These are phyloP conservation scores for Fusarium sp. DNA, from an alignment of 2,329 filamentous ascomycete species.

Conservation along the genomic window DNA sequence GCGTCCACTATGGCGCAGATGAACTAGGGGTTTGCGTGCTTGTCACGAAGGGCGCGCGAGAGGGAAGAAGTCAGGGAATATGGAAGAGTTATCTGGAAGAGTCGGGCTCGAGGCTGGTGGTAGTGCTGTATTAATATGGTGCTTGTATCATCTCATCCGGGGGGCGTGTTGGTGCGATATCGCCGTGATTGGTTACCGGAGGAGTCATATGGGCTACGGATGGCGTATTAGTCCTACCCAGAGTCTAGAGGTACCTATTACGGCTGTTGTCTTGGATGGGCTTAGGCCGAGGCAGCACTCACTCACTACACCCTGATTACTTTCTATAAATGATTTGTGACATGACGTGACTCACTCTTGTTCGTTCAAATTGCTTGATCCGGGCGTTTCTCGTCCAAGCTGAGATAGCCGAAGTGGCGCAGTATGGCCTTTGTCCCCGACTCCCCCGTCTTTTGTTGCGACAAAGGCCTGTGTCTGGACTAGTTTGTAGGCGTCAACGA, in stretches of 20 bases:
- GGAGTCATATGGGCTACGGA: constrained; percentile 46
- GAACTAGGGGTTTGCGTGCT: constrained; percentile 45
- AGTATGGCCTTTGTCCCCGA: constrained; percentile 3
- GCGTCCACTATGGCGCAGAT: constrained; percentile 44
- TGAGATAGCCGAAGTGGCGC: constrained; percentile 36
- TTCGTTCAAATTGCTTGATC: constrained; percentile 21
- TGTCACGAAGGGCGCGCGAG: constrained; percentile 37
- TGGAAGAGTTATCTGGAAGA: constrained; percentile 43
- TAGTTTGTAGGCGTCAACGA: constrained; percentile 4
- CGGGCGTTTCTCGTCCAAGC: constrained; percentile 21
- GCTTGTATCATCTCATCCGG: constrained; percentile 44
- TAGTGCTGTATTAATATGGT: constrained; percentile 38
- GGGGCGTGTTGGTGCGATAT: constrained; percentile 36
- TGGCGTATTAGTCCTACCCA: constrained; percentile 35
- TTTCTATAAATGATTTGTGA: constrained; percentile 11
- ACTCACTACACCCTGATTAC: neutral
- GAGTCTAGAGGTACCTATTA: neutral
- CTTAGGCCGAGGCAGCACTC: constrained; percentile 22
- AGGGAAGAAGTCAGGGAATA: constrained; percentile 28
- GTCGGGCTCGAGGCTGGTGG: constrained; percentile 14
- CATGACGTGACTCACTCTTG: constrained; percentile 38
- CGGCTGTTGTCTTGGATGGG: constrained; percentile 8
- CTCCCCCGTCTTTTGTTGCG: neutral
- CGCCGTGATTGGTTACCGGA: constrained; percentile 39
- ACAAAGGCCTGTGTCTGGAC: neutral